Conservation (phyloP, 345 rosid species). For the Citrus mangshanensis region DNA sequence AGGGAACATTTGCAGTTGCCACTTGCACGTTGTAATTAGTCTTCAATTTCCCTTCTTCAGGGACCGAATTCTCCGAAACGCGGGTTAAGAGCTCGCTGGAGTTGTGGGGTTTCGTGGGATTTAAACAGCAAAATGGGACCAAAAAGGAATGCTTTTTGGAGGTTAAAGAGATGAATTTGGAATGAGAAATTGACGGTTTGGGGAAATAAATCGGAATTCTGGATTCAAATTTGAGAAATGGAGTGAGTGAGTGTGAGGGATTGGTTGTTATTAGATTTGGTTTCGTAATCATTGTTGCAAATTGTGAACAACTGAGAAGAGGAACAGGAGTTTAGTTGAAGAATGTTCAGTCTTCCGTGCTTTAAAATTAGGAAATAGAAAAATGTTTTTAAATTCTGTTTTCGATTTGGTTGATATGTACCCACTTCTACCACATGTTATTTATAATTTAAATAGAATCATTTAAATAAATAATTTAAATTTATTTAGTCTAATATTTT, state of each 20-base stretch:
- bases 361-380: too few species aligned
- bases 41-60: constrained; percentile 25
- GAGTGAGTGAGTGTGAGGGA: constrained; percentile 21
- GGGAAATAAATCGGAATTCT: constrained; percentile 19
- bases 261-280: constrained; percentile 23
- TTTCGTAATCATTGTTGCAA: constrained; percentile 29
- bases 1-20: constrained; percentile 46
- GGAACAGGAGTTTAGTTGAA: background rate
- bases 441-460: too few species aligned
- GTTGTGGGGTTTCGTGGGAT: constrained; percentile 20
- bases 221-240: constrained; percentile 10
- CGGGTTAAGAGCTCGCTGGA: constrained; percentile 9
- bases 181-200: constrained; percentile 14
- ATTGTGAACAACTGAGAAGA: background rate
- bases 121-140: constrained; percentile 29
- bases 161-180: constrained; percentile 15
- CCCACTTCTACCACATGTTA: too few species aligned
- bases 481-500: too few species aligned
- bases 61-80: constrained; percentile 16
- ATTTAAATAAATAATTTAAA: too few species aligned
- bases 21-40: constrained; percentile 46
- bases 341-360: too few species aligned
- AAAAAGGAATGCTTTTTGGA: constrained; percentile 25
- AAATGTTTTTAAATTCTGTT: too few species aligned
- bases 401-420: too few species aligned